These are phyloP conservation scores for Dioscorea cayenensis DNA, from an alignment of 116 monocot species.

Conservation along the genomic window DNA sequence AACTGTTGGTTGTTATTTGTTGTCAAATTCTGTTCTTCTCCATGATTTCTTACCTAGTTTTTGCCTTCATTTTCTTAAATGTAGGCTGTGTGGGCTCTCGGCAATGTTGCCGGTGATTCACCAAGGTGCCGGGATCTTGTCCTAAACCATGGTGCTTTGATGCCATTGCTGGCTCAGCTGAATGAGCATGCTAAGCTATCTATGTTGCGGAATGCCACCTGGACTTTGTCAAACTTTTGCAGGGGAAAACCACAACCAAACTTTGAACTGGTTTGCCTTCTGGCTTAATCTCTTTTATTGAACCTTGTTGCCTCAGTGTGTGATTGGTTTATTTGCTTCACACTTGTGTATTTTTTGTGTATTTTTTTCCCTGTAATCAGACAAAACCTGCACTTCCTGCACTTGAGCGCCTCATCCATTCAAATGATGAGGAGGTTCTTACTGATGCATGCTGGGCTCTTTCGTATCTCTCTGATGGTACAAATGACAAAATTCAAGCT, in stretches of 20 bases:
- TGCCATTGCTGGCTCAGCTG: slow-evolving; percentile 8
- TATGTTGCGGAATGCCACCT: slow-evolving; percentile 12
- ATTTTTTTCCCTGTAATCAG: not conserved
- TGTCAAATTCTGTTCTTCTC: too few relatives aligned
- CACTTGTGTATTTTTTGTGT: not conserved
- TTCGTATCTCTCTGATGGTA: slow-evolving; percentile 19
- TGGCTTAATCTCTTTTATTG: not conserved
- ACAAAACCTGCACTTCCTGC: slow-evolving; percentile 5
- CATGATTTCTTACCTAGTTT: not conserved
- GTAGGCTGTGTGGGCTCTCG: slow-evolving; percentile 15
- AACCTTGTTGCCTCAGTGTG: too few relatives aligned
- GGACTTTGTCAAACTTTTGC: slow-evolving; percentile 13
- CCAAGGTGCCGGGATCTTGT: slow-evolving; percentile 13
- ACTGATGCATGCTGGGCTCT: slow-evolving; percentile 24
- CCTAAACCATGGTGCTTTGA: slow-evolving; percentile 4
- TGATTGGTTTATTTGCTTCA: not conserved
- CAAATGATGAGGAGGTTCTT: slow-evolving; percentile 16
- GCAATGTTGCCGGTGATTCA: slow-evolving; percentile 15
- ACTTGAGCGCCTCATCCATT: slow-evolving; percentile 8
- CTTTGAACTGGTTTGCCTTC: slow-evolving; percentile 6
- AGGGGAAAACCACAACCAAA: slow-evolving; percentile 8
- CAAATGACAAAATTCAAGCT: slow-evolving; percentile 18
- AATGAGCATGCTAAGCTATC: slow-evolving; percentile 10
- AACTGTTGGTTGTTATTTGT: not conserved
- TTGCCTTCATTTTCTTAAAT: not conserved